Evolutionary conservation across 2,329 filamentous ascomycete species (phyloP), one percentile per base, ranked within the genome.

Genomic region (Hypoxylon sp.): DNA sequence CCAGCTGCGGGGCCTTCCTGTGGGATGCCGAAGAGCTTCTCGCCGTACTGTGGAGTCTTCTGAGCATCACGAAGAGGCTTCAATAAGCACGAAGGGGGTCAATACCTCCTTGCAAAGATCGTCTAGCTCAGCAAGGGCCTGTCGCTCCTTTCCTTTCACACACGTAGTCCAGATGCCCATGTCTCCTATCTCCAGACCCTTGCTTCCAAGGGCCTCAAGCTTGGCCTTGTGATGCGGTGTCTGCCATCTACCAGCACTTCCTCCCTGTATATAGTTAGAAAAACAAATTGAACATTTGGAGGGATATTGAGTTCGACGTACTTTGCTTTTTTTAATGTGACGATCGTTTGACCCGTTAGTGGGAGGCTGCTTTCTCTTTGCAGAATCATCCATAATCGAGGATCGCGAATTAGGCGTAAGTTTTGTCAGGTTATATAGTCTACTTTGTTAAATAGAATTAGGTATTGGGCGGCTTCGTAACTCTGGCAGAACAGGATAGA

Each of bases 101-200:
- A 11, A 70, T 74, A 90, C 88, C 77, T 89, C 82, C 38, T 88
- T 81, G 68, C 91, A 89, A 18, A 92, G 75, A 56, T 82, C 75
- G 55, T 79, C 80, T 61, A 92, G 80, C 71, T 94, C 90, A 46
- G 81, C 78, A 2, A 89, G 82, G 11, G 89, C 88, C 73, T 87
- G 88, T 37, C 79, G 80, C 74, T 91, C 89, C 77, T 89, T 88
- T 63, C 85, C 84, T 70, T 88, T 83, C 48, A 88, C 85, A 71
- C 89, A 93, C 0, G 90, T 92, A 23, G 88, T 87, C 89, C 89
- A 94, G 56, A 94, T 86, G 4, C 90, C 90, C 48, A 81, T 78
- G 68, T 92, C 88, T 4, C 89, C 89, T 4, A 88, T 78, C 65
- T 90, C 84, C 43, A 92, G 74, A 10, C 73, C 70, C 33, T 74